Evolutionary conservation across 2,329 filamentous ascomycete genomes (phyloP), one percentile per base, ranked within the genome.

Genomic region (Drechslerella stenobrocha): DNA sequence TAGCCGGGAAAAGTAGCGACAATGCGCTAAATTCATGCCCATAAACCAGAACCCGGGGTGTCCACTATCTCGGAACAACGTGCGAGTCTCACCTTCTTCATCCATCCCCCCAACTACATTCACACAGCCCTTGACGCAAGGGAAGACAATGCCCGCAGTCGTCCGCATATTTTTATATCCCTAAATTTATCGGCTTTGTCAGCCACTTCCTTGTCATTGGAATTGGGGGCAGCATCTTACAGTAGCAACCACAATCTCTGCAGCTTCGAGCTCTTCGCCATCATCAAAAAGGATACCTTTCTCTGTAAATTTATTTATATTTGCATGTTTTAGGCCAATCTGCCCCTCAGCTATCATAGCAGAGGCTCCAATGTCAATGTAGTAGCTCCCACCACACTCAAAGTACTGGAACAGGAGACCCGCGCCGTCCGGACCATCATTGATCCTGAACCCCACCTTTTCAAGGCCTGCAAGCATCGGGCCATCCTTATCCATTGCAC

Each of bases 161-260:
- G 82, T 84, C 8, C 80, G 78, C 85, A 89, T 89, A 73, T 87
- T 87, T 67, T 85, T 81, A 71, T 86, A 88, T 0, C 83, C 63
- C 63, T 23, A 23, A 6, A 28, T 15, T 15, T 18, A 22, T 8
- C 2, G 20, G 32, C 7, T 7, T 6, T 35, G 13, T 34, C 18
- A 15, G 11, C 13, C 3, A 20, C 40, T 45, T 20, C 11, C n/a
- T 6, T 15, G 15, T 42, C 42, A 46, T 7, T 15, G 9, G 9
- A 26, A 5, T 22, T 9, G 4, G 26, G 4, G 11, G 20, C 2
- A 22, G 7, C 2, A n/a, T 42, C 42, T 40, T 48, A 67, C 84
- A 0, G 84, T 86, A 0, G 84, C 84, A 40, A 86, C 78, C 0
- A 88, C 79, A 6, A 88, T 80, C 69, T 86, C 80, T 69, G 87